Evolutionary conservation across 129 eudicot genomes (phyloP), one percentile per base, ranked within the genome.

Genomic region (Helianthus tuberosus): DNA sequence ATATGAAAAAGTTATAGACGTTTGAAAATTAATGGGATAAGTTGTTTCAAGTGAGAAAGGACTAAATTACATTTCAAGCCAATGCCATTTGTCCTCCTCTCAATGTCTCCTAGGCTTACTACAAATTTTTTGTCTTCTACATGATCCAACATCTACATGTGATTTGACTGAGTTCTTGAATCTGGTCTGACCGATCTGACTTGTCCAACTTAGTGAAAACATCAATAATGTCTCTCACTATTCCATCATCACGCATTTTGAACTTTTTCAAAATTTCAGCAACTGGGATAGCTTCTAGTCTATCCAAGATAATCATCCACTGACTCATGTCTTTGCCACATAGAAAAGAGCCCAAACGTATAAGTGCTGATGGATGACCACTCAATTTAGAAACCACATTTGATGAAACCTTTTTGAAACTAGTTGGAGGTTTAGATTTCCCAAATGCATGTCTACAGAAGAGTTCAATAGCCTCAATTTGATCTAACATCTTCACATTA

Each of bases 361-460:
- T 6, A 38, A 69, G 51, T 51, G 53, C 75, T 15, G 14, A 70
- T 1, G 75, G 75, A 70, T 35, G 64, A 10, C 75, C 75, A 17
- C 65, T 39, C 9, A 47, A 10, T 35, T 73, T 73, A 47, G 20
- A 61, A 62, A 73, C 77, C 35, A 60, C 35, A 48, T 11, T 1
- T 11, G 0, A 14, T 1, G 39, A 44, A 48, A 29, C 17, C 71
- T 49, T 8, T 71, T 29, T 63, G 12, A 2, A 74, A 62, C 23
- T 63, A 11, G 62, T 4, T 74, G 0, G 23, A 32, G 38, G 70
- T 32, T 20, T 49, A 63, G 5, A 0, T 16, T 4, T 5, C 3
- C 46, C 41, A 67, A 80, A 80, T 1, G 79, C 79, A 80, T 39
- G 55, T 71, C 10, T 5, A 55, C 69, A 32, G 36, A 79, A 73